Evolutionary conservation across 495 filamentous ascomycete genomes (phyloP), one percentile per base, ranked within the genome.

Genomic region (Entonaema liquescens): DNA sequence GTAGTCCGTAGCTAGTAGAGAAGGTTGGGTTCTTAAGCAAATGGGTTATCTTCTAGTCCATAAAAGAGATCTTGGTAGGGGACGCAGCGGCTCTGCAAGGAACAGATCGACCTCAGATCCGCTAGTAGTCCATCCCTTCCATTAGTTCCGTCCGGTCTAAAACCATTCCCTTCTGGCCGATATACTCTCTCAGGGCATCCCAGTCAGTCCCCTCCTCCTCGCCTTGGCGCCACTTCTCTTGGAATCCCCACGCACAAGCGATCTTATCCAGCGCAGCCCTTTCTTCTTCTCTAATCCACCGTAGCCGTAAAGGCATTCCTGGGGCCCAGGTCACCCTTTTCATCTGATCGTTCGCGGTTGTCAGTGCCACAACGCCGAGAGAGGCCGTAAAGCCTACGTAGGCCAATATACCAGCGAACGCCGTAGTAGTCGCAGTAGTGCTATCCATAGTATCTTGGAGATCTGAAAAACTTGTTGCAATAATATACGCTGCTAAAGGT

Each of bases 271-370:
- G 78, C 8, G 95, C 92, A n/a, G 89, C 91, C 21, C 95, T 86
- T 81, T 99, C 95, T 55, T 97, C 93, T 81, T 99, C 95, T 35
- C 92, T 85, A 40, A 97, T 77, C 94, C 94, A 98, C n/a, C 96
- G 87, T 66, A 94, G 83, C 66, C 90, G 83, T 73, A 99, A 80
- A 25, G 92, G 91, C 25, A 90, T 89, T 2, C 95, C 95, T 12
- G 84, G 81, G 12, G 89, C 83, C 96, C 96, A 99, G 3, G 90
- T 91, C 31, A 98, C 92, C 3, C 95, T 88, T 62, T 93, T 89
- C 92, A 97, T 96, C 77, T 98, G 94, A 77, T 97, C 93, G 80
- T 97, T 98, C 19, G 88, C 82, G 15, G 94, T 97, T 31, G 90
- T 90, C 25, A 95, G 78, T 13, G 94, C 93, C 13, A 98, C 85